These are phyloP conservation scores for Hortiboletus campestris DNA, from an alignment of 768 basidiomycete genomes.

Conservation along the genomic window DNA sequence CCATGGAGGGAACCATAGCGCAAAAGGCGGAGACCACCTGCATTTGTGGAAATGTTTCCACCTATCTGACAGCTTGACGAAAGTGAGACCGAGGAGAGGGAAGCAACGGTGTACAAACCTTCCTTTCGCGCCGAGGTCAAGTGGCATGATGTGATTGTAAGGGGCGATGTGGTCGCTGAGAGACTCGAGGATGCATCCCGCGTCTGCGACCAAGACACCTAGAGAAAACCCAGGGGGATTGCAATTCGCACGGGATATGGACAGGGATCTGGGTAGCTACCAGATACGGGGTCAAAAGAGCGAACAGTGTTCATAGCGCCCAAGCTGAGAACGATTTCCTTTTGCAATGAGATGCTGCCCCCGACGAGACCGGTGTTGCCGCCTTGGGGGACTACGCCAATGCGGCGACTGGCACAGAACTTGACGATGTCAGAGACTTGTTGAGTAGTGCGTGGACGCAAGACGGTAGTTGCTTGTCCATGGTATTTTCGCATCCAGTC, in stretches of 20 bases:
- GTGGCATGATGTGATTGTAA: slow-evolving; percentile 92
- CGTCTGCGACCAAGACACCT: slow-evolving; percentile 92
- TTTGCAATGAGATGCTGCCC: slow-evolving; percentile 83
- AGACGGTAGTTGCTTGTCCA: slow-evolving; percentile 79
- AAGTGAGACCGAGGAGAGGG: slow-evolving; percentile 1
- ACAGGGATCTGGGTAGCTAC: slow-evolving; percentile 36
- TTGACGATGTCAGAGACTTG: slow-evolving; percentile 88
- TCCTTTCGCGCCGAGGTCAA: slow-evolving; percentile 94
- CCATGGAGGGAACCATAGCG: slow-evolving; percentile 96
- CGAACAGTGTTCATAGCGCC: slow-evolving; percentile 80
- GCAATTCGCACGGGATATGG: slow-evolving; percentile 4
- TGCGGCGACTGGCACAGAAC: slow-evolving; percentile 76
- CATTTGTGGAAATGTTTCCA: slow-evolving; percentile 96
- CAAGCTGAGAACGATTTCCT: slow-evolving; percentile 86
- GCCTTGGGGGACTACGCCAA: slow-evolving; percentile 95
- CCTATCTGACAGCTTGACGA: slow-evolving; percentile 87
- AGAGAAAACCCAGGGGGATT: slow-evolving; percentile 6
- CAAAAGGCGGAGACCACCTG: slow-evolving; percentile 91
- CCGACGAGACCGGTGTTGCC: slow-evolving; percentile 99
- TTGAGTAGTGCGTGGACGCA: slow-evolving; percentile 83
- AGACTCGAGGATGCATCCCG: slow-evolving; percentile 89
- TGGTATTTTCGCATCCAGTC: slow-evolving; percentile 98
- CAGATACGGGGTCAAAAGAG: slow-evolving; percentile 81
- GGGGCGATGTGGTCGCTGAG: slow-evolving; percentile 84
- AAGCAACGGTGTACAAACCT: slow-evolving; percentile 49